A percentile compares a stretch with the other conserved stretches of the same genome.
Conservation (phyloP, 768 basidiomycete species). For the Chalciporus chontae region DNA sequence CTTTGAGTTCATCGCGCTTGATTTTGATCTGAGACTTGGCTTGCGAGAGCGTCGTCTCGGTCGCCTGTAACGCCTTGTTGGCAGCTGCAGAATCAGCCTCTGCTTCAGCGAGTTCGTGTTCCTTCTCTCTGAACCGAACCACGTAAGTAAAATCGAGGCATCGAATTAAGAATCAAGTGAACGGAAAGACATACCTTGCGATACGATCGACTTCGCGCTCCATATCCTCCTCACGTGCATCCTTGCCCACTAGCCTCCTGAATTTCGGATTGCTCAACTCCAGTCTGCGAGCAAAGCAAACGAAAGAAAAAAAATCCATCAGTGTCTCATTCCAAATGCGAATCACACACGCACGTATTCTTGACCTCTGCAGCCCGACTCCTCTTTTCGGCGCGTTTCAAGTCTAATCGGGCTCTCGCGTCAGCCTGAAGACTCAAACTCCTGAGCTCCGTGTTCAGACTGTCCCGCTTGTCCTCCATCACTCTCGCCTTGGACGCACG, state of each 20-base stretch:
- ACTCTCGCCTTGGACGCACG: constrained; percentile 48
- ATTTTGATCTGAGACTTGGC: constrained; percentile 56
- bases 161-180: background rate
- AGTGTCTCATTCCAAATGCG: background rate
- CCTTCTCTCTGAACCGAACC: constrained; percentile 55
- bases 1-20: constrained; percentile 60
- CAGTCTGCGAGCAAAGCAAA: constrained; percentile 48
- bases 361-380: constrained; percentile 63
- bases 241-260: constrained; percentile 58
- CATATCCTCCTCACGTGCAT: constrained; percentile 60
- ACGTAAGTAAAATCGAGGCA: background rate
- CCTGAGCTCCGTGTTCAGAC: constrained; percentile 66
- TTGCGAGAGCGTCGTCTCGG: constrained; percentile 59
- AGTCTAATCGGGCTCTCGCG: constrained; percentile 69
- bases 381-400: constrained; percentile 68
- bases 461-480: constrained; percentile 69
- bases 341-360: constrained; percentile 57
- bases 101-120: constrained; percentile 47
- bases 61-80: constrained; percentile 56
- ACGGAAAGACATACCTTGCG: constrained; percentile 45
- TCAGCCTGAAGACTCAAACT: constrained; percentile 76
- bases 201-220: constrained; percentile 67
- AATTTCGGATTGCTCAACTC: constrained; percentile 59
- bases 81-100: constrained; percentile 35
- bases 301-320: background rate